These are phyloP conservation scores for Bipolaris sorokiniana DNA, from an alignment of 2,329 filamentous ascomycete species.

Conservation along the genomic window DNA sequence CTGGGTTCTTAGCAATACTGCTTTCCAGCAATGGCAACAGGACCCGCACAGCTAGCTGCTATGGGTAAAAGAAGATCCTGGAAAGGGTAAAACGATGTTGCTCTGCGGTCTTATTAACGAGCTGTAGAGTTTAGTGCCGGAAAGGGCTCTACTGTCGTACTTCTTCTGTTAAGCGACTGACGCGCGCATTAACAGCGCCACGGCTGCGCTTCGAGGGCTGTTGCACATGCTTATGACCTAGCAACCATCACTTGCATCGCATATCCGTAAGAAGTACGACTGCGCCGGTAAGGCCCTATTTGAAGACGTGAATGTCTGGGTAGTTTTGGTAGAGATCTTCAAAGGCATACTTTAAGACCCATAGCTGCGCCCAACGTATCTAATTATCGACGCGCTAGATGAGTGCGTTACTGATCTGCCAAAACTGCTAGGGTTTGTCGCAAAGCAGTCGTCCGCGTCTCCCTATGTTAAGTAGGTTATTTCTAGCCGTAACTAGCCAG, in stretches of 20 bases:
- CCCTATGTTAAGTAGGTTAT: too few relatives aligned
- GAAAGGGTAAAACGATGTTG: not conserved
- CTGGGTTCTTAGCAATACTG: slow-evolving; percentile 9
- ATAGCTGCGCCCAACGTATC: too few relatives aligned
- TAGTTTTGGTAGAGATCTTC: too few relatives aligned
- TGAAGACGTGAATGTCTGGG: not conserved
- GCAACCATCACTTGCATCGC: slow-evolving; percentile 37
- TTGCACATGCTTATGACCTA: slow-evolving; percentile 50
- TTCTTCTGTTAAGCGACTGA: slow-evolving; percentile 47
- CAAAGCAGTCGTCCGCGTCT: too few relatives aligned
- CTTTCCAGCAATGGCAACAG: slow-evolving; percentile 6
- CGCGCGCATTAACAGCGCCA: too few relatives aligned
- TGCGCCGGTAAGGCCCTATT: not conserved
- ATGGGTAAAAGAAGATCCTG: not conserved
- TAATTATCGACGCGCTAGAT: too few relatives aligned
- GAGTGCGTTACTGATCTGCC: too few relatives aligned
- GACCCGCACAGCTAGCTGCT: not conserved
- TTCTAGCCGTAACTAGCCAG: too few relatives aligned
- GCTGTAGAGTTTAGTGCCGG: not conserved
- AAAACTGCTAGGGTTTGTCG: too few relatives aligned
- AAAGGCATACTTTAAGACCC: too few relatives aligned
- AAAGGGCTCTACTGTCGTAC: slow-evolving; percentile 4
- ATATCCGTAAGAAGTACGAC: slow-evolving; percentile 35
- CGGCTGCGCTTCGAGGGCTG: slow-evolving; percentile 52
- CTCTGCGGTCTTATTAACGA: not conserved